Evolutionary conservation across 2,329 filamentous ascomycete genomes (phyloP), one percentile per base, ranked within the genome.

Genomic region (Paecilomyces dactylethromorphus): DNA sequence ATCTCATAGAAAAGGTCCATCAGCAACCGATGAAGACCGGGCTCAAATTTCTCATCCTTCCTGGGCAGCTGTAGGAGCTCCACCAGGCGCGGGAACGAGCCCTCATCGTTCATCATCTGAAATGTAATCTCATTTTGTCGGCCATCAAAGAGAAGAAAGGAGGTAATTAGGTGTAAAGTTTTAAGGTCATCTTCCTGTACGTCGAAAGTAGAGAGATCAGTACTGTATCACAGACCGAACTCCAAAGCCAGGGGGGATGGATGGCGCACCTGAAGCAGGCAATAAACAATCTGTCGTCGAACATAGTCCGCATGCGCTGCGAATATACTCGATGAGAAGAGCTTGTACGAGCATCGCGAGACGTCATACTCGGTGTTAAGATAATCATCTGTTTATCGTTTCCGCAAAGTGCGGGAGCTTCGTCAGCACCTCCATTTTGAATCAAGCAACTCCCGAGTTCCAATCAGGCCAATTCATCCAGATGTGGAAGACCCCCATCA

Each of bases 1-100:
- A 97, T 97, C 79, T 97, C 94, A 76, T 96, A 99, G 71, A 97
- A 83, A 58, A 99, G 79, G 74, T 97, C 90, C 68, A 99, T 81
- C 56, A 97, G 79, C 62, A 94, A 78, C 35, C 89, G 86, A 76
- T 97, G 91, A 61, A 97, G 79, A 56, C 85, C 82, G 24, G 84
- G 81, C 69, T 65, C 67, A 60, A 66, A 66, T 33, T 68, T 66
- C 57, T 85, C 80, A 45, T 87, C 82, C 63, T 76, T 73, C 55
- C 81, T 82, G 62, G 83, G 82, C 51, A 79, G 81, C 68, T 87
- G 84, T 67, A 97, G 87, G 64, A 99, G 79, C 63, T 96, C 91
- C 32, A 97, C 79, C 51, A 99, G 79, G 32, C 92, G 84, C 35
- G 87, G 82, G 71, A 99, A 99, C 63, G 88, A 90, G 15, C 89